A percentile compares a stretch with the other conserved stretches of the same genome.
phyloP scores from a whole-genome alignment of 495 filamentous ascomycete genomes.

The Sabuloglossum arenarium region DNA sequence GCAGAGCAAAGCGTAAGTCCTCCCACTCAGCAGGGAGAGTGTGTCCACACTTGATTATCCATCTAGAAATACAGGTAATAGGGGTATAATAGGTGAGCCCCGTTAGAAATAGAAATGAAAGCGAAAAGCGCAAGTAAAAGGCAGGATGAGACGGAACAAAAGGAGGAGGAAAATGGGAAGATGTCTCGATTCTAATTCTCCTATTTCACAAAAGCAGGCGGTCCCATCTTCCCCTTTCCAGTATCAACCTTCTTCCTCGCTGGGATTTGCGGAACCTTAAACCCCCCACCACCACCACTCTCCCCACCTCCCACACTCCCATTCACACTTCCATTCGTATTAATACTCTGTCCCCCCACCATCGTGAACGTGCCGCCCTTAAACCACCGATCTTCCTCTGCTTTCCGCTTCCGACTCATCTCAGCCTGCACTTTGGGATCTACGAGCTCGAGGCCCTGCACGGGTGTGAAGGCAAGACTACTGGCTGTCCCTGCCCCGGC shows the following conservation, averaged over 20 bases:
- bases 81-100: background rate
- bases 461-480: constrained; percentile 79
- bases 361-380: constrained; percentile 91
- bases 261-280: constrained; percentile 22
- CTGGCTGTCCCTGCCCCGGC: constrained; percentile 53
- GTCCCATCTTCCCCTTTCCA: constrained; percentile 5
- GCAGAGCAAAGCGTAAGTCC: too few species aligned
- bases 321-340: background rate
- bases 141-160: background rate
- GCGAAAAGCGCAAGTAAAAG: background rate
- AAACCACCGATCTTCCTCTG: constrained; percentile 90
- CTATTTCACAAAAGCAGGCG: background rate
- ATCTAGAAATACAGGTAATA: too few species aligned
- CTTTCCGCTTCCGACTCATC: constrained; percentile 57
- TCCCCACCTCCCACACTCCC: constrained; percentile 9
- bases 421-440: constrained; percentile 81
- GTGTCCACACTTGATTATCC: too few species aligned
- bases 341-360: constrained; percentile 32
- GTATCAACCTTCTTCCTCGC: constrained; percentile 16
- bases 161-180: background rate
- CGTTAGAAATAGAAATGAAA: background rate
- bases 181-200: background rate
- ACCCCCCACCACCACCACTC: constrained; percentile 17
- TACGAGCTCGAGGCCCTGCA: constrained; percentile 86
- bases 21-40: too few species aligned